These are phyloP conservation scores for Fusarium sp. DNA, from an alignment of 2,329 filamentous ascomycete genomes.

Conservation along the genomic window DNA sequence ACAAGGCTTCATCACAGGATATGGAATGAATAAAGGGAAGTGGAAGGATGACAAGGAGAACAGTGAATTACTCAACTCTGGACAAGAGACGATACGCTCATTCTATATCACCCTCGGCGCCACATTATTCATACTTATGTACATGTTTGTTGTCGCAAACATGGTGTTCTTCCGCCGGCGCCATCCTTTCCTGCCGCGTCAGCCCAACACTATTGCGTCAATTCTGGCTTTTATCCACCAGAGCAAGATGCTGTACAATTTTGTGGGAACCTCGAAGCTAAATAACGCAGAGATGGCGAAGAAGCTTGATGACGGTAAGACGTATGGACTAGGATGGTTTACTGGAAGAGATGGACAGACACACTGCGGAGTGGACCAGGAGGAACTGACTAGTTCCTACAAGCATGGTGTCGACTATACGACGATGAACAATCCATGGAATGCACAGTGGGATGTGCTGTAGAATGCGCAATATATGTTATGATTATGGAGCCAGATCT, in stretches of 20 bases:
- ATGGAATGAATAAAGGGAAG: slow-evolving; percentile 15
- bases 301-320: slow-evolving; percentile 66
- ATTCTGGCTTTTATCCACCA: slow-evolving; percentile 82
- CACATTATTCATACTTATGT: slow-evolving; percentile 69
- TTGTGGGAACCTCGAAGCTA: slow-evolving; percentile 73
- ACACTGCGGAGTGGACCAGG: slow-evolving; percentile 81
- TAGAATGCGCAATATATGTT: slow-evolving; percentile 23
- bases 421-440: slow-evolving; percentile 62
- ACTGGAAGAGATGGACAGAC: slow-evolving; percentile 73
- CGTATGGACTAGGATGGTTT: slow-evolving; percentile 82
- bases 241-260: slow-evolving; percentile 79
- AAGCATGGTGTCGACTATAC: slow-evolving; percentile 66
- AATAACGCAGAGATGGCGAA: slow-evolving; percentile 68
- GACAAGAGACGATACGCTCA: slow-evolving; percentile 67
- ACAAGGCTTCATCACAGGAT: slow-evolving; percentile 59
- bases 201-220: slow-evolving; percentile 80
- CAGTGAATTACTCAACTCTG: slow-evolving; percentile 54
- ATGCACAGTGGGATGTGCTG: slow-evolving; percentile 51
- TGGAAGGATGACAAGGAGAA: slow-evolving; percentile 21
- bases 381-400: slow-evolving; percentile 72
- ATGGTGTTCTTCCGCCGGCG: slow-evolving; percentile 69
- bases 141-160: slow-evolving; percentile 66
- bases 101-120: slow-evolving; percentile 73
- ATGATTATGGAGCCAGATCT: slow-evolving; percentile 20
- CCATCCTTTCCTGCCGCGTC: slow-evolving; percentile 76